Evolutionary conservation across 2,329 filamentous ascomycete species (phyloP).

Genomic region (Lecanicillium sp.): DNA sequence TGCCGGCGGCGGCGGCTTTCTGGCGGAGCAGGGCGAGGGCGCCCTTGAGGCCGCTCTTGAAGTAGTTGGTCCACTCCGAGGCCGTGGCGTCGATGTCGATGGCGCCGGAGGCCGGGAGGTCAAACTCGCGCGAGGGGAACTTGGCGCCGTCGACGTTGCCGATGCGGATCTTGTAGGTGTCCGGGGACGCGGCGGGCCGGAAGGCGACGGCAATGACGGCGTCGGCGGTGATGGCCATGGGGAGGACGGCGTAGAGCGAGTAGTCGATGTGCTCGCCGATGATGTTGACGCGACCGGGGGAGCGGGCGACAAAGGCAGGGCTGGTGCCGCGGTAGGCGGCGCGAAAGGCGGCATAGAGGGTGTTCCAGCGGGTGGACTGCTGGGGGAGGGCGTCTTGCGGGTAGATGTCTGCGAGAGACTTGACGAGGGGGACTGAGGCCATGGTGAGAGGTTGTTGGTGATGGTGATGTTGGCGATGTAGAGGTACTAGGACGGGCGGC

Average conservation of each 20-base stretch:
- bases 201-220: slow-evolving; percentile 74
- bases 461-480: neutral
- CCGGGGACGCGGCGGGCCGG: slow-evolving; percentile 40
- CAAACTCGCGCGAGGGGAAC: slow-evolving; percentile 71
- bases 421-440: slow-evolving; percentile 61
- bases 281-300: slow-evolving; percentile 92
- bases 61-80: slow-evolving; percentile 98
- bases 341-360: slow-evolving; percentile 65
- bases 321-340: slow-evolving; percentile 57
- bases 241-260: slow-evolving; percentile 89
- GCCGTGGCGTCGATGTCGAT: slow-evolving; percentile 79
- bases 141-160: slow-evolving; percentile 71
- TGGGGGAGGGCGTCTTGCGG: slow-evolving; percentile 61
- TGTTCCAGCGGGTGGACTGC: slow-evolving; percentile 70
- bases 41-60: slow-evolving; percentile 83
- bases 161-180: slow-evolving; percentile 65
- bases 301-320: slow-evolving; percentile 79
- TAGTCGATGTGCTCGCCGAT: slow-evolving; percentile 99
- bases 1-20: slow-evolving; percentile 48
- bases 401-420: slow-evolving; percentile 76
- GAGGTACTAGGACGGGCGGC: neutral
- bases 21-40: slow-evolving; percentile 72
- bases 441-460: slow-evolving; percentile 14
- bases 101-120: slow-evolving; percentile 54
- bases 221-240: slow-evolving; percentile 91